phyloP scores from a whole-genome alignment of 148 eudicot species.

The Cornus suecica region DNA sequence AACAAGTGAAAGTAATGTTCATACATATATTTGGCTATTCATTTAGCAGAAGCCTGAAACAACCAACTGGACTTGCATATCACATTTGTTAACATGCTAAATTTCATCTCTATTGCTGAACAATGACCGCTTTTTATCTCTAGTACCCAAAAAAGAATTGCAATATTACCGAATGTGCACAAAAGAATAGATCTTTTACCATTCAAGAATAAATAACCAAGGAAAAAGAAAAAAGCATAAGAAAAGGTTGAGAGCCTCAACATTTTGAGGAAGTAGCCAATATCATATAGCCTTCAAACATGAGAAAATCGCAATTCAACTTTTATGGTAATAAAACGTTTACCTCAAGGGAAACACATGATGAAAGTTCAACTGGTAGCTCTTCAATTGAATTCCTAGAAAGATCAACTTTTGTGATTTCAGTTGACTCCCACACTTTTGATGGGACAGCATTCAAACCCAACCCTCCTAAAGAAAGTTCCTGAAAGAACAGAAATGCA shows the following conservation, averaged over 20 bases:
- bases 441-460: constrained; percentile 65
- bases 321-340: constrained; percentile 1
- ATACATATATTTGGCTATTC: neutral
- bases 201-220: neutral
- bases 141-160: neutral
- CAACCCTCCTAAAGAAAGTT: constrained; percentile 71
- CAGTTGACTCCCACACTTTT: constrained; percentile 68
- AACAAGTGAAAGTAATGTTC: neutral
- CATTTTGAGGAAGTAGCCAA: neutral
- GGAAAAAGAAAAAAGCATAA: too few relatives aligned
- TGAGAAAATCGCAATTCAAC: neutral
- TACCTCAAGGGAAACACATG: constrained; percentile 86
- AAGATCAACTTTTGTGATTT: constrained; percentile 74
- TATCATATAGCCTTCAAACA: neutral
- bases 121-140: neutral
- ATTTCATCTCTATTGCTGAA: neutral
- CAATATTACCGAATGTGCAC: neutral
- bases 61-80: too few relatives aligned
- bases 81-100: too few relatives aligned
- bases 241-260: neutral
- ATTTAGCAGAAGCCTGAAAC: neutral
- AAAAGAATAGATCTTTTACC: neutral
- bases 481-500: constrained; percentile 41
- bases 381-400: constrained; percentile 77
- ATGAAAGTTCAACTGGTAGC: constrained; percentile 68